phyloP scores from a whole-genome alignment of 2,329 filamentous ascomycete species.

The Epichloe uncinata region DNA sequence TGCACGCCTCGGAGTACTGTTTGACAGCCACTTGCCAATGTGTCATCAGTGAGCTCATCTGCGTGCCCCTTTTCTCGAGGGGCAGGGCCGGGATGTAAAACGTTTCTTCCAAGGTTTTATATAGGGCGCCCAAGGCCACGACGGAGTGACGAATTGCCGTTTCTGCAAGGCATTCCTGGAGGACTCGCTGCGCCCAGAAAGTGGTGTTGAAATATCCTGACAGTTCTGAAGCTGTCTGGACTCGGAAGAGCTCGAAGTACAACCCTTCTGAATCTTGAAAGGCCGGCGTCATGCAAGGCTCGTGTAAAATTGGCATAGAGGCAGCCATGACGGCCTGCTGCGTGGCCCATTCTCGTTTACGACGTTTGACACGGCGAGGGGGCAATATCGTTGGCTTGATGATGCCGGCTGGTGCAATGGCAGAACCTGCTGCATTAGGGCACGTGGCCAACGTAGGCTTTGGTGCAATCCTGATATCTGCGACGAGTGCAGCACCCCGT shows the following conservation, averaged over 20 bases:
- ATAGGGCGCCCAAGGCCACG: slow-evolving; percentile 51
- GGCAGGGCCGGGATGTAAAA: slow-evolving; percentile 28
- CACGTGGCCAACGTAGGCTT: slow-evolving; percentile 23
- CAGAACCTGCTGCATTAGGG: slow-evolving; percentile 8
- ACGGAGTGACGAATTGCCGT: slow-evolving; percentile 51
- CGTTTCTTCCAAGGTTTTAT: slow-evolving; percentile 50
- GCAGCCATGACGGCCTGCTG: not conserved
- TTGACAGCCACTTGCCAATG: slow-evolving; percentile 49
- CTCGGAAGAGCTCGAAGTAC: slow-evolving; percentile 50
- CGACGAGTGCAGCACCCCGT: slow-evolving; percentile 30
- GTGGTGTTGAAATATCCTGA: slow-evolving; percentile 54
- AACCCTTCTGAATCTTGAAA: slow-evolving; percentile 38
- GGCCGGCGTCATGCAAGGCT: slow-evolving; percentile 30
- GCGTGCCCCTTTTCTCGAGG: slow-evolving; percentile 6
- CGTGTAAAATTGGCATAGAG: slow-evolving; percentile 22
- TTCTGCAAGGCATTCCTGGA: slow-evolving; percentile 50
- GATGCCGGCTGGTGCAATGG: slow-evolving; percentile 3
- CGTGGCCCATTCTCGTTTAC: slow-evolving; percentile 4
- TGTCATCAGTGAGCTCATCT: slow-evolving; percentile 24
- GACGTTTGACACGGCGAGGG: slow-evolving; percentile 18
- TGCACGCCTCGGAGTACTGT: slow-evolving; percentile 44
- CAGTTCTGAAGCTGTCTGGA: slow-evolving; percentile 47
- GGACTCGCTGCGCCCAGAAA: slow-evolving; percentile 50
- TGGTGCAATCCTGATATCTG: slow-evolving; percentile 36
- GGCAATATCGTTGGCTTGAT: slow-evolving; percentile 16